These are phyloP conservation scores for Kickxella alabastrina DNA, from an alignment of 192 early-diverging fungal species.

Conservation along the genomic window DNA sequence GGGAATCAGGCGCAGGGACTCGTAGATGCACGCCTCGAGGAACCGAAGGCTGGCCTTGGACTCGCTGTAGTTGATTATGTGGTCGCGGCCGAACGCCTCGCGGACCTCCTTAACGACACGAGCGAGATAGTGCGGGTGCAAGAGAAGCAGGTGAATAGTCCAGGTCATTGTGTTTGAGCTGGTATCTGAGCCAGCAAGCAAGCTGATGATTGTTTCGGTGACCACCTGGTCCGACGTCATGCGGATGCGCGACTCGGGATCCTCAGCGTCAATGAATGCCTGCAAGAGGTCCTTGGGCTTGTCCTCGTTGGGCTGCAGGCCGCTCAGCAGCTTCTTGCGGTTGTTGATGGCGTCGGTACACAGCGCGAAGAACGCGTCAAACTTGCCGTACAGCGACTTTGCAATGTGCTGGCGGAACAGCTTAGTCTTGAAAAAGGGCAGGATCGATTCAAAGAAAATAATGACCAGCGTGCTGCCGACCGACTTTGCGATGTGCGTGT, in stretches of 20 bases:
- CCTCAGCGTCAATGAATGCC: constrained; percentile 33
- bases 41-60: constrained; percentile 33
- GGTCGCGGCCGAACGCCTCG: constrained; percentile 14
- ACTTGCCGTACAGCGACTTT: constrained; percentile 9
- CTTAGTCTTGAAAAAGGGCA: constrained; percentile 3
- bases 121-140: constrained; percentile 18
- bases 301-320: not conserved
- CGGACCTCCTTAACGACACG: constrained; percentile 32
- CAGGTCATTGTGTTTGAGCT: constrained; percentile 36
- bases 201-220: too few species aligned
- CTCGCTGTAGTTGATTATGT: constrained; percentile 30
- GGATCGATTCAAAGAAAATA: not conserved
- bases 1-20: constrained; percentile 34
- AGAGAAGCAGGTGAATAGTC: constrained; percentile 33
- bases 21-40: constrained; percentile 44
- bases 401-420: constrained; percentile 7
- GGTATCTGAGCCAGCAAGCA: too few species aligned
- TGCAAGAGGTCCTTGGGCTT: constrained; percentile 48
- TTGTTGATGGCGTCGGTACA: constrained; percentile 3
- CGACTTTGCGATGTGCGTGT: not conserved
- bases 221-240: constrained; percentile 30
- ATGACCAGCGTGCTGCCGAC: not conserved
- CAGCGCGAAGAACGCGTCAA: constrained; percentile 23
- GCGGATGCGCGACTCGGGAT: constrained; percentile 28
- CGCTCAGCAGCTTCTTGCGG: constrained; percentile 10